Conservation (phyloP, 495 filamentous ascomycete species). For the Xylaria curta region DNA sequence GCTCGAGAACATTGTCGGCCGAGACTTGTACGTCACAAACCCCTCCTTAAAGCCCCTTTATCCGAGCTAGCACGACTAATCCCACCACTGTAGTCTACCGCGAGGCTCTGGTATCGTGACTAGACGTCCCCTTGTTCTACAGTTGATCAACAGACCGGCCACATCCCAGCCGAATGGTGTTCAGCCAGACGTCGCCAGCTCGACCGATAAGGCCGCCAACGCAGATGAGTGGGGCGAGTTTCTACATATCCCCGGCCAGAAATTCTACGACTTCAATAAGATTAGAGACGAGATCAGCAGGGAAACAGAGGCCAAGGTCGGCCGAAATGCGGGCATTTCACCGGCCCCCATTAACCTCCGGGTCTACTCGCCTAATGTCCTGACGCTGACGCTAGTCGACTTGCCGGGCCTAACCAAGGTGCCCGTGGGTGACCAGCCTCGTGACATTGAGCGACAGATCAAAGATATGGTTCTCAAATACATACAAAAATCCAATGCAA, state of each 20-base stretch:
- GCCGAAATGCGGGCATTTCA: conserved; percentile 94
- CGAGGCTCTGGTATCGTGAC: conserved; percentile 99
- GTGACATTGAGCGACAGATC: conserved; percentile 98
- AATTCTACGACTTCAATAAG: conserved; percentile 99
- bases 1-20: conserved; percentile 97
- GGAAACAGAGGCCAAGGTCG: conserved; percentile 96
- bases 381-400: conserved; percentile 97
- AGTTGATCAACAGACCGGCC: conserved; percentile 88
- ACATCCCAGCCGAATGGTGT: conserved; percentile 74
- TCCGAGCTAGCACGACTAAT: conserved; percentile 6
- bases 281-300: conserved; percentile 97
- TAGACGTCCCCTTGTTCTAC: conserved; percentile 91
- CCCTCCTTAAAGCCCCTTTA: neutral
- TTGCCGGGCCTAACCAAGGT: conserved; percentile 97
- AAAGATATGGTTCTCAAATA: conserved; percentile 99
- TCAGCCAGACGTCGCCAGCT: conserved; percentile 68
- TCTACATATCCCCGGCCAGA: conserved; percentile 96
- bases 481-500: conserved; percentile 97
- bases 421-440: conserved; percentile 96
- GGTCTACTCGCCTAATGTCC: conserved; percentile 97
- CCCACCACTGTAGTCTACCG: conserved; percentile 70
- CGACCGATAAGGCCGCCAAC: conserved; percentile 81
- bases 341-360: conserved; percentile 95
- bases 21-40: conserved; percentile 82
- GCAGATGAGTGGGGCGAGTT: conserved; percentile 99